Percentiles rank a stretch among this genome's conserved stretches.
These are phyloP conservation scores for Thielaviopsis musarum DNA, from an alignment of 2,329 filamentous ascomycete genomes.

Conservation along the genomic window DNA sequence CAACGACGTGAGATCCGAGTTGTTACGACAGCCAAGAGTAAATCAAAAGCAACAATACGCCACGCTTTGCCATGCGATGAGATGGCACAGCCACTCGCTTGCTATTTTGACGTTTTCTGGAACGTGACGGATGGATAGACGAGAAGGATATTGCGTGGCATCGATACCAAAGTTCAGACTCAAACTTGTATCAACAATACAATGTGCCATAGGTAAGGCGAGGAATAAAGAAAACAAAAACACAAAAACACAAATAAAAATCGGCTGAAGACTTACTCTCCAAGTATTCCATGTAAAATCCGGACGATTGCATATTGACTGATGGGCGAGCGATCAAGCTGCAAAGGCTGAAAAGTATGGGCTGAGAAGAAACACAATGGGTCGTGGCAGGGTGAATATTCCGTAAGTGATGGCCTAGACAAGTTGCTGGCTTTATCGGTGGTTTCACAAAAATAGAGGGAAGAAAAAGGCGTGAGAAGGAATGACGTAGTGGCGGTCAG, in stretches of 20 bases:
- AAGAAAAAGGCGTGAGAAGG: not conserved
- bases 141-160: not conserved
- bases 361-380: too few species aligned
- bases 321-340: not conserved
- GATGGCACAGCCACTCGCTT: not conserved
- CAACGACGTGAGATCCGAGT: too few species aligned
- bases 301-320: conserved; percentile 15
- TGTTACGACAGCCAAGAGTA: not conserved
- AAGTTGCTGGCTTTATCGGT: not conserved
- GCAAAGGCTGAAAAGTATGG: not conserved
- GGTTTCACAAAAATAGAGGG: not conserved
- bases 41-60: not conserved
- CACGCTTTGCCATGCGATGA: not conserved
- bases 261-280: conserved; percentile 42
- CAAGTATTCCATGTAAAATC: conserved; percentile 57
- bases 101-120: not conserved
- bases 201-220: not conserved
- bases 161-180: not conserved
- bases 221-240: not conserved
- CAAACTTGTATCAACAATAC: not conserved
- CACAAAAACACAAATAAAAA: not conserved
- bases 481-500: not conserved
- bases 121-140: too few species aligned
- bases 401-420: not conserved
- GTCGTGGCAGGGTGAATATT: not conserved